Evolutionary conservation across 371 early-diverging fungal genomes (phyloP).

Genomic region (Amoeboaphelidium protococcarum): DNA sequence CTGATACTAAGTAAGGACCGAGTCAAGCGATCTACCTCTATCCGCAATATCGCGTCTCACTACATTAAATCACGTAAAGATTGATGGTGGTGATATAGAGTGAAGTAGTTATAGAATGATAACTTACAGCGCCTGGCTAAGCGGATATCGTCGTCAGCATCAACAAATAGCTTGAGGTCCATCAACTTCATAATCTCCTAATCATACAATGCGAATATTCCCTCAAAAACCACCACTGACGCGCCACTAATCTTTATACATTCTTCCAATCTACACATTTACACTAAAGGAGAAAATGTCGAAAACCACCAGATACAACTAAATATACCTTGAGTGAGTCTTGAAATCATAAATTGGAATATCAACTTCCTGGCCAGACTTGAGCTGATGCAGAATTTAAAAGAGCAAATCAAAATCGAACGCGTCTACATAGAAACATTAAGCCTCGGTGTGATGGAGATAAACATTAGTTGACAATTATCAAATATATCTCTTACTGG

Average conservation of each 20-base stretch:
- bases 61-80: slow-evolving; percentile 6
- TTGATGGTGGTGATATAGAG: slow-evolving; percentile 5
- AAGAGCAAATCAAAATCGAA: slow-evolving; percentile 47
- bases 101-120: not conserved
- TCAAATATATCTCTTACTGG: too few relatives aligned
- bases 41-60: slow-evolving; percentile 67
- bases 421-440: too few relatives aligned
- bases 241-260: slow-evolving; percentile 55
- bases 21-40: slow-evolving; percentile 52
- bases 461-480: too few relatives aligned
- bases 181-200: slow-evolving; percentile 30
- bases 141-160: slow-evolving; percentile 73
- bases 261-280: slow-evolving; percentile 17
- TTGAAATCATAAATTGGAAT: slow-evolving; percentile 51
- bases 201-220: slow-evolving; percentile 70
- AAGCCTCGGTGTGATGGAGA: too few relatives aligned
- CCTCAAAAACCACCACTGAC: slow-evolving; percentile 74
- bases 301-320: slow-evolving; percentile 7
- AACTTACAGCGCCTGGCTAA: slow-evolving; percentile 47
- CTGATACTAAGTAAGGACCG: slow-evolving; percentile 59
- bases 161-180: slow-evolving; percentile 83
- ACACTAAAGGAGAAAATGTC: slow-evolving; percentile 9
- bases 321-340: slow-evolving; percentile 34
- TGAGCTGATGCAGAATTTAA: slow-evolving; percentile 36
- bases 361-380: slow-evolving; percentile 32